Base-by-base conservation (phyloP, 352 stramenopile species). In the Phytophthora europaea region DNA sequence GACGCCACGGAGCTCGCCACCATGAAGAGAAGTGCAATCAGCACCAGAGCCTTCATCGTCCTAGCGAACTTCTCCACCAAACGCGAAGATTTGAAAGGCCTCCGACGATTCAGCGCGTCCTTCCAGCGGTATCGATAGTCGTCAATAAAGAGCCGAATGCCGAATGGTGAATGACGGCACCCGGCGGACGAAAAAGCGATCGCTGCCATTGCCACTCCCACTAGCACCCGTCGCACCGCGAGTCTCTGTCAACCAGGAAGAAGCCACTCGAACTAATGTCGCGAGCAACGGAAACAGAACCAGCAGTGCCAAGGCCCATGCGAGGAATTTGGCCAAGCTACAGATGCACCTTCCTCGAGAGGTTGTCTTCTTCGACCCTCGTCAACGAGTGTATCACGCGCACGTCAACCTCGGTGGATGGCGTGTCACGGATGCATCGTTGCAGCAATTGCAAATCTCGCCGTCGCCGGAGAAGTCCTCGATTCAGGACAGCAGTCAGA, bases 381-480 rank as follows among this genome's bases (percentile, higher is more conserved):
- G 71, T 40, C 70, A 53, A 33, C 77, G 58, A 16, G 50, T 79
- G 9, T 83, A 87, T 51, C 82, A 76, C 26, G 59, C 57, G 0
- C 85, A 87, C 57, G 75, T 94, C 13, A 70, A 82, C 22, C 78
- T 94, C 28, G 79, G 75, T 23, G 85, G 88, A 6, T 93, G 84
- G 88, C 43, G 73, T 2, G 69, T 79, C n/a, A 72, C 67, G 0
- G 88, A 93, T 71, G 71, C 73, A 12, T 72, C 56, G 9, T 20
- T 80, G 10, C 64, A 67, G 40, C 70, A 81, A 43, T 66, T 92
- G 5, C 61, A 78, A 31, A 15, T 26, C 23, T 26, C 57, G 52
- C 6, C 61, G 55, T 60, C 50, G 18, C 36, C 61, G 51, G 61
- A 67, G n/a, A 61, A 51, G 53, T 23, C 40, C 9, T 8, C 47